phyloP scores from a whole-genome alignment of 2,329 filamentous ascomycete genomes.

The Septoria petroselini region DNA sequence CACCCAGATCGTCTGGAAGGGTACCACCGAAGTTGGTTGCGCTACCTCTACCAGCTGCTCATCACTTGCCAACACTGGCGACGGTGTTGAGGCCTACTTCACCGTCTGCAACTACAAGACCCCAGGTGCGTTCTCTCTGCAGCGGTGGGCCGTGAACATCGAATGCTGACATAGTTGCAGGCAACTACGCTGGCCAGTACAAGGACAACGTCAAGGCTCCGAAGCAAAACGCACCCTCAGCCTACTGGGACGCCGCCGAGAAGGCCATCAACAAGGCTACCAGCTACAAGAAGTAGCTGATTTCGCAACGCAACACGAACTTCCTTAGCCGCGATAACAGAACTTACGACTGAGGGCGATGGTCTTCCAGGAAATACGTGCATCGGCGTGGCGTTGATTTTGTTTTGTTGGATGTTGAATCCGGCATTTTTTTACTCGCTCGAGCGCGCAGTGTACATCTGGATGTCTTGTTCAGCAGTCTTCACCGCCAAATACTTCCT shows the following conservation, averaged over 20 bases:
- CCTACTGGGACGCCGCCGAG: constrained; percentile 32
- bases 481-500: constrained; percentile 3
- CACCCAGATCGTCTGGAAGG: constrained; percentile 70
- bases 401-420: constrained; percentile 18
- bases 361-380: constrained; percentile 26
- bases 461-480: constrained; percentile 15
- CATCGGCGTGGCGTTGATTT: constrained; percentile 22
- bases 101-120: constrained; percentile 87
- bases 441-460: constrained; percentile 18
- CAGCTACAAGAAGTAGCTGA: not conserved
- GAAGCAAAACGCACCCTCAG: constrained; percentile 39
- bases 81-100: constrained; percentile 56
- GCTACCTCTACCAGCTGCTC: constrained; percentile 55
- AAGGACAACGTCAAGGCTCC: constrained; percentile 51
- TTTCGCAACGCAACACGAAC: not conserved
- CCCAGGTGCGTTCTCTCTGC: constrained; percentile 66
- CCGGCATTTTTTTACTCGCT: constrained; percentile 17
- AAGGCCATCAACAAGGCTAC: not conserved
- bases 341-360: constrained; percentile 23
- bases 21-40: constrained; percentile 62
- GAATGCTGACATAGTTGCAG: too few relatives aligned
- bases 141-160: too few relatives aligned
- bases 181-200: constrained; percentile 57
- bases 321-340: constrained; percentile 18
- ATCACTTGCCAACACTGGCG: constrained; percentile 49